Evolutionary conservation across 2,329 filamentous ascomycete species (phyloP).

Genomic region (Xylaria digitata): DNA sequence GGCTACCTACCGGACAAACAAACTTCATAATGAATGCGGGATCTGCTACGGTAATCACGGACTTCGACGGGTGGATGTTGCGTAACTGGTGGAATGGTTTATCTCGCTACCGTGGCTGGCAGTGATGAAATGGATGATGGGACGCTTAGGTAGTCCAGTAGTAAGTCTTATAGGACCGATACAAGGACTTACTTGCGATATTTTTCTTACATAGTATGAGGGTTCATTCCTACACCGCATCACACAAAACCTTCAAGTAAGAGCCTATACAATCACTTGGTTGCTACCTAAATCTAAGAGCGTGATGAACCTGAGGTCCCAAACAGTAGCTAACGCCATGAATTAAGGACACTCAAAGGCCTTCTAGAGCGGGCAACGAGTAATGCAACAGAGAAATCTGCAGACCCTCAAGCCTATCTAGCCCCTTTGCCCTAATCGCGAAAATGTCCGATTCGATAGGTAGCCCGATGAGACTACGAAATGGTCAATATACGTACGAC

Average conservation of each 20-base stretch:
- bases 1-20: conserved; percentile 16
- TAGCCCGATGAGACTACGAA: no score
- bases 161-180: background rate
- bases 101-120: conserved; percentile 23
- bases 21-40: conserved; percentile 26
- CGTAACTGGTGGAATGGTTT: conserved; percentile 29
- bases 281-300: background rate
- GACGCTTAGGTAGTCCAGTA: background rate
- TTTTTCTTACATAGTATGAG: background rate
- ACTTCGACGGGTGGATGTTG: conserved; percentile 30
- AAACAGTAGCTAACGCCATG: background rate
- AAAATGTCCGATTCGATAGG: no score
- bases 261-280: background rate
- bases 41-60: conserved; percentile 14
- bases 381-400: no score
- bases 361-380: background rate
- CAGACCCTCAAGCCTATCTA: no score
- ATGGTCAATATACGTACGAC: no score
- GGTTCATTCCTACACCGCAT: background rate
- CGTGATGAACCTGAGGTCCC: background rate
- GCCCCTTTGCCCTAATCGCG: no score
- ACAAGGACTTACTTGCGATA: no score
- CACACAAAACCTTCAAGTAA: background rate
- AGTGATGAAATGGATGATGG: conserved; percentile 5
- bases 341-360: background rate